Base-by-base conservation (phyloP, 2,329 filamentous ascomycete species). In the Escovopsis sp. region DNA sequence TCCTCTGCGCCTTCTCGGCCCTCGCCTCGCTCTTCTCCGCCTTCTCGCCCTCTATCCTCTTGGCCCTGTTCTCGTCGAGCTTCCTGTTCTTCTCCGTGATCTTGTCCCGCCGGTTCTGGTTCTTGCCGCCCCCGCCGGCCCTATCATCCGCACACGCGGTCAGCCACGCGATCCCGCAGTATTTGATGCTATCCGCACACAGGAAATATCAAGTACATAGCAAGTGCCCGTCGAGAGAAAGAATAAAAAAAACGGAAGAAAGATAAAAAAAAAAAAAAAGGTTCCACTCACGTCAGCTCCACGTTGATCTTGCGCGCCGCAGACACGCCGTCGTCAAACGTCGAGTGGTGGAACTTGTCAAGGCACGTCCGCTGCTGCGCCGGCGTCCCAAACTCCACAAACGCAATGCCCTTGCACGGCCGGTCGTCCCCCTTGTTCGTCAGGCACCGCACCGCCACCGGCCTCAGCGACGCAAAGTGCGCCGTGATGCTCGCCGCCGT, bases 331-430 rank as follows among this genome's bases (percentile, higher is more conserved):
- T 79, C 68, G 58, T 69, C 62, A 58, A 95, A 93, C 49, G 72
- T 72, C 46, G 77, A 82, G 65, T 95, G 88, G 64, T 96, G 88
- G 64, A 89, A 89, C 49, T 86, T 77, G 62, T 88, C 85, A 47
- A 96, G 70, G 57, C 86, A 94, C 30, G 85, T 91, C 69, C 93
- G 84, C 86, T 94, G 93, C 57, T 82, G 77, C 62, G 88, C 83
- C 64, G 80, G 93, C 51, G 78, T 73, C 49, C 78, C 78, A 58
- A 95, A 96, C 62, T 96, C 89, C 52, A 96, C 69, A 61, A 95
- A 94, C 6, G 85, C 86, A 54, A 83, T 82, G 33, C 86, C 85
- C 51, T 81, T 81, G 55, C 76, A 81, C 49, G 78, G 52, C 43
- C 67, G 69, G 11, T 73, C 70, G 49, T 77, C 68, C 42, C 67